A percentile compares a stretch with the other conserved stretches of the same genome.
Evolutionary conservation across 2,329 filamentous ascomycete species (phyloP).

Genomic region (Epichloe aotearoae): DNA sequence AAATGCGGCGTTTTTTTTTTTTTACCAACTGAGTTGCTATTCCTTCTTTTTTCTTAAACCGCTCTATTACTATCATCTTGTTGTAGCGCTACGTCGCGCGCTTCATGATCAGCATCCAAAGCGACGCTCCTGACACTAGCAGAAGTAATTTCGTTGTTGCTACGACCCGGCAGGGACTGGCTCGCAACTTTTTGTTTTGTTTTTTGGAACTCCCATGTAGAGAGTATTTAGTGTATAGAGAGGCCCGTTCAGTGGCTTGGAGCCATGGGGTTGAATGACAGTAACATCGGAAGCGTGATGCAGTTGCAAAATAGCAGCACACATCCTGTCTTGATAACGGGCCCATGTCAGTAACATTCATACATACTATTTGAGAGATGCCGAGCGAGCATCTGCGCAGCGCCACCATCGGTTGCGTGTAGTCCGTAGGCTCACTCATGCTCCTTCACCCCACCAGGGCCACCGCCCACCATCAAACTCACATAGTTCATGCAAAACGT

Average conservation of each 20-base stretch:
- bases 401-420: too few relatives aligned
- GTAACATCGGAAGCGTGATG: neutral
- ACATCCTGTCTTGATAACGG: too few relatives aligned
- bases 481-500: neutral
- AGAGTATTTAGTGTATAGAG: slow-evolving; percentile 1
- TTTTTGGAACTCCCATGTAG: neutral
- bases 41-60: neutral
- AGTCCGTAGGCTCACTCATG: too few relatives aligned
- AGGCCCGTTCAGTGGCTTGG: neutral
- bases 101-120: neutral
- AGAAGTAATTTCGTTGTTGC: neutral
- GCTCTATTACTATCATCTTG: neutral
- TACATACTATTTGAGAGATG: too few relatives aligned
- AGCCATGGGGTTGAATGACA: neutral
- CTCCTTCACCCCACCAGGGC: neutral
- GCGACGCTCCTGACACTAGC: neutral
- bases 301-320: neutral
- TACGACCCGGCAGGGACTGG: neutral
- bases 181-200: neutral
- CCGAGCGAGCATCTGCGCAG: too few relatives aligned
- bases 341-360: too few relatives aligned
- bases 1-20: slow-evolving; percentile 14
- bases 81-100: neutral
- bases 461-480: neutral
- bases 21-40: slow-evolving; percentile 1